Evolutionary conservation across 192 early-diverging fungal species (phyloP), one percentile per base, ranked within the genome.

Genomic region (Linnemannia schmuckeri): DNA sequence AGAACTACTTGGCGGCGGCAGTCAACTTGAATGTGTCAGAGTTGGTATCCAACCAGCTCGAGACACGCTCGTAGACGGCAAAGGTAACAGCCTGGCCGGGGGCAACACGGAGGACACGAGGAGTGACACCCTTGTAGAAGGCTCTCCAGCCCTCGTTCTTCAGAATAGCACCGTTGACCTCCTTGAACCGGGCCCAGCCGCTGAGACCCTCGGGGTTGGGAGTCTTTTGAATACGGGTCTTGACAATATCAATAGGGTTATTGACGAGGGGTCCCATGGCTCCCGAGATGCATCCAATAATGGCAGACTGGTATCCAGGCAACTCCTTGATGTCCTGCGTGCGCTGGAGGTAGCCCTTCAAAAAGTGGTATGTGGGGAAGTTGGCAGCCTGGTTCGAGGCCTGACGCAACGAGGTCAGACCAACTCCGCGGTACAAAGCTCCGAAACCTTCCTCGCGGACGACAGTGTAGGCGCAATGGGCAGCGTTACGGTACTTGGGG

Each of bases 311-410:
- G 90, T 97, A 99, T 74, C 94, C 92, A 35, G 97, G 97, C 72
- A 99, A 92, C 72, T 92, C 92, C n/a, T 83, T 82, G 76, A 94
- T 89, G 24, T 93, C 88, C 75, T 99, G 98, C 24, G 88, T 17
- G 8, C 92, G 90, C 78, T 92, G 89, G 7, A 96, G 93, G 38
- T 92, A 88, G 35, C 91, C 92, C 90, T 97, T 98, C 77, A 99
- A 90, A 84, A 81, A 96, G 94, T 97, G 96, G 91, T 98, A 99
- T 47, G 96, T 96, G 1, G 98, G 98, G 88, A 99, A 99, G 93
- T 99, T 99, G 83, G 96, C 98, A 73, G 97, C 98, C 90, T 99
- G 98, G 93, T 99, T 99, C 72, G 97, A 98, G 41, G 95, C 96
- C 93, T 99, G 97, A 72, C 98, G 94, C 42, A 98, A 89, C 22